These are phyloP conservation scores for Borovskyia barvae DNA, from an alignment of 208 protist species.

Conservation along the genomic window DNA sequence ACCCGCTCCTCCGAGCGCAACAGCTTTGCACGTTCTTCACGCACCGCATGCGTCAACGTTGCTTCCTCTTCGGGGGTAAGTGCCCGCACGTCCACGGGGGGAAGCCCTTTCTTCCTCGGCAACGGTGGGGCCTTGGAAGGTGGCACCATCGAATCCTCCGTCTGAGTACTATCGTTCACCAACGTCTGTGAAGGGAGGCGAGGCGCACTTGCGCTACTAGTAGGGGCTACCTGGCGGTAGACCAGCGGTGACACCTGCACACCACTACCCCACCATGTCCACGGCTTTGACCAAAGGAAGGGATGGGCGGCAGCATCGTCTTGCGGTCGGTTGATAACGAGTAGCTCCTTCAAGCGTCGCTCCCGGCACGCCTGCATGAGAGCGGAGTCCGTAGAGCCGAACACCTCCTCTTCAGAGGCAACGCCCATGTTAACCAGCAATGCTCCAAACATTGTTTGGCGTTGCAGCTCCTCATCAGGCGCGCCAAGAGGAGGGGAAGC, in stretches of 20 bases:
- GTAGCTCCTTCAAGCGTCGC: slow-evolving; percentile 35
- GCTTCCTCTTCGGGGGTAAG: slow-evolving; percentile 37
- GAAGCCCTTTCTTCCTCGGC: slow-evolving; percentile 45
- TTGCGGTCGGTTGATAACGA: slow-evolving; percentile 56
- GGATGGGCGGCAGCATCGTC: slow-evolving; percentile 41
- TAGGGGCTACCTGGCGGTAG: neutral
- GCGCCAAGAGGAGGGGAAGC: no score
- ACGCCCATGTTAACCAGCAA: slow-evolving; percentile 64
- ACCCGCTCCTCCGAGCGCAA: slow-evolving; percentile 58
- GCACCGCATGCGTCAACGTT: slow-evolving; percentile 39
- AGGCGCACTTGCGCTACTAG: neutral
- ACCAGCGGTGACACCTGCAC: slow-evolving; percentile 41
- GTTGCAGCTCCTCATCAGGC: slow-evolving; percentile 34
- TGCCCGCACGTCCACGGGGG: slow-evolving; percentile 37
- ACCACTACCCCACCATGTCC: slow-evolving; percentile 64
- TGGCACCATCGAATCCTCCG: slow-evolving; percentile 1
- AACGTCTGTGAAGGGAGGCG: neutral
- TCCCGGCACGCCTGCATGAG: slow-evolving; percentile 28
- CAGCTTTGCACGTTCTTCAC: slow-evolving; percentile 57
- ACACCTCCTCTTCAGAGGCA: slow-evolving; percentile 49
- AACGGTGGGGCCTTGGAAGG: slow-evolving; percentile 3
- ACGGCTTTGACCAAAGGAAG: slow-evolving; percentile 65
- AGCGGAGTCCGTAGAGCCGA: slow-evolving; percentile 31
- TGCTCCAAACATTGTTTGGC: slow-evolving; percentile 53
- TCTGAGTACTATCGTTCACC: slow-evolving; percentile 8